phyloP scores from a whole-genome alignment of 176 grass and related monocot species.

The Oryza officinalis region DNA sequence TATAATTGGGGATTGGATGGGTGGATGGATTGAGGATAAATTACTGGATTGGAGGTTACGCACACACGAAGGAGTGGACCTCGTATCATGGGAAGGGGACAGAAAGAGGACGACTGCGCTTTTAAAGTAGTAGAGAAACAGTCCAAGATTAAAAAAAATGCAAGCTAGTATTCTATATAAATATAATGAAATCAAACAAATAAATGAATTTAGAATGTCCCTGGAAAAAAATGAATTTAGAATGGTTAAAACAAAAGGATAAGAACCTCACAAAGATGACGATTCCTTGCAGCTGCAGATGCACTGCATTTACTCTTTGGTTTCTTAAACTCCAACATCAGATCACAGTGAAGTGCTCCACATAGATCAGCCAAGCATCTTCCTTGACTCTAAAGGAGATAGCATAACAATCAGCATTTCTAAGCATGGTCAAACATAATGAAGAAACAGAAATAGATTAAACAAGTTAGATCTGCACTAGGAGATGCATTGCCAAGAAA shows the following conservation, averaged over 20 bases:
- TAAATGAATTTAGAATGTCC: conserved; percentile 3
- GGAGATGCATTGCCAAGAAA: conserved; percentile 25
- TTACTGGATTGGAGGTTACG: too few relatives aligned
- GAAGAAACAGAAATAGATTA: conserved; percentile 21
- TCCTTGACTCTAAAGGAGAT: conserved; percentile 66
- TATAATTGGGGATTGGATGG: neutral
- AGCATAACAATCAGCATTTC: conserved; percentile 28
- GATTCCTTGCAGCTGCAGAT: conserved; percentile 79
- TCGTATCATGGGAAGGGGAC: too few relatives aligned
- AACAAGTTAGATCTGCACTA: conserved; percentile 16
- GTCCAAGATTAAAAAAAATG: neutral
- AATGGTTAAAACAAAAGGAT: conserved; percentile 28
- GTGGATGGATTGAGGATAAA: too few relatives aligned
- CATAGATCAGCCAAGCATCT: conserved; percentile 91
- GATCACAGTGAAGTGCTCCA: conserved; percentile 88
- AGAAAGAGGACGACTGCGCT: too few relatives aligned
- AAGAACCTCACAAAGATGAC: conserved; percentile 95
- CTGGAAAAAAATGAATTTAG: conserved; percentile 12
- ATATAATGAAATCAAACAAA: conserved; percentile 14
- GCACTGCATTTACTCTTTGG: conserved; percentile 93
- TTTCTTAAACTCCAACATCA: conserved; percentile 75
- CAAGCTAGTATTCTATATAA: conserved; percentile 8
- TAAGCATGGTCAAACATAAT: conserved; percentile 1
- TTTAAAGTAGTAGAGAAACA: neutral
- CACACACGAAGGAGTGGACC: too few relatives aligned